Evolutionary conservation across 352 stramenopile genomes (phyloP), one percentile per base, ranked within the genome.

Genomic region (Blastocystis hominis): DNA sequence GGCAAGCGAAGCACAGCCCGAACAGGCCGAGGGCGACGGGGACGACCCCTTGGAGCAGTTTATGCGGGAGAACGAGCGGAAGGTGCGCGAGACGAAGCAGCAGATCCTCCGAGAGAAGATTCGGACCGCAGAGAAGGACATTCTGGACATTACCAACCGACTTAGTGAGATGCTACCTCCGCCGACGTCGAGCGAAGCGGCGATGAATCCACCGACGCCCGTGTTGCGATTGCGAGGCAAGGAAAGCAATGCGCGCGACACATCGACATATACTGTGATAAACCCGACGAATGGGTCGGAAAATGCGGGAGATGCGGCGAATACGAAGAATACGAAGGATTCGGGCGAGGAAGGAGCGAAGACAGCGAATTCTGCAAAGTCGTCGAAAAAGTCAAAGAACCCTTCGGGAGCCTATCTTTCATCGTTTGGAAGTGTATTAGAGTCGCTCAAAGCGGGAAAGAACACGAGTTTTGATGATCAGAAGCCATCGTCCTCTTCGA

Each of bases 31-130:
- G 15, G 40, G 17, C 3, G 56, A 30, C 42, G 68, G 55, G n/a
- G 72, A 84, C 7, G 72, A 84, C 46, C 50, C 53, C 17, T 24
- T 84, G 56, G 72, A 84, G 66, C 50, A 46, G 15, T 84, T 84
- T 53, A 84, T 84, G 72, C 66, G 13, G 17, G 72, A 84, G n/a
- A 84, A 84, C 50, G 46, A 64, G 36, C 34, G 30, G 50, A 84
- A 84, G 46, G 50, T 84, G 50, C 44, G 68, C 20, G 47, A 64
- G 38, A 84, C 68, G 72, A 63, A 84, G 56, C 50, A 84, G 36
- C 4, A 84, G 55, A 84, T 84, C n/a, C 34, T 84, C 24, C 36
- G 46, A 46, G 53, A 84, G 36, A 84, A 84, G 47, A 84, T 84
- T 9, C 50, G 7, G 40, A 46, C 30, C 0, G 68, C 72, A n/a